These are phyloP conservation scores for Saposhnikovia divaricata DNA, from an alignment of 129 eudicot genomes.

Conservation along the genomic window DNA sequence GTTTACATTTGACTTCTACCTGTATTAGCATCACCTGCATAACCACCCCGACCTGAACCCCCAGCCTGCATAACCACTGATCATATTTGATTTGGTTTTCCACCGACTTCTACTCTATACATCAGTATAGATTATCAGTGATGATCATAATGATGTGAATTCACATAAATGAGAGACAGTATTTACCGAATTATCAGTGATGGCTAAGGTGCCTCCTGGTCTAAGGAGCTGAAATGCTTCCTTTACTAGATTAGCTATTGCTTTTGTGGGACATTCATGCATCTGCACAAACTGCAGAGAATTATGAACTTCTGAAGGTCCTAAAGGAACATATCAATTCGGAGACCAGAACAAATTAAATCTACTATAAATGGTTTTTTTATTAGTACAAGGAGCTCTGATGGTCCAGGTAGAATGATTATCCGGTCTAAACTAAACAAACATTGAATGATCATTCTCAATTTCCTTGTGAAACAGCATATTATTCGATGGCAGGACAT, in stretches of 20 bases:
- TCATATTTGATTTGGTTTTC: too few relatives aligned
- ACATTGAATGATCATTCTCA: background rate
- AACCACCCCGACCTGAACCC: too few relatives aligned
- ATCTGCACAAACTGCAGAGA: conserved; percentile 31
- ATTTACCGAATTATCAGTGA: conserved; percentile 86
- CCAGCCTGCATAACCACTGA: too few relatives aligned
- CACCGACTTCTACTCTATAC: too few relatives aligned
- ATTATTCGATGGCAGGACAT: conserved; percentile 7
- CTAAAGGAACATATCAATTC: background rate
- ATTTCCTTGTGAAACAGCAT: background rate
- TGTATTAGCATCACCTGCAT: too few relatives aligned
- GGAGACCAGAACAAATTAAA: background rate
- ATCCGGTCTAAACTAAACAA: background rate
- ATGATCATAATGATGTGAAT: background rate
- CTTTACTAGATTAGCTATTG: conserved; percentile 60
- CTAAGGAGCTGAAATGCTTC: conserved; percentile 90
- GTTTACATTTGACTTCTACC: too few relatives aligned
- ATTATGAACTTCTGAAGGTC: background rate
- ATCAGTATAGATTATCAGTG: too few relatives aligned
- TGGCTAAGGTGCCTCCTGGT: conserved; percentile 91
- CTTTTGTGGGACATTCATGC: conserved; percentile 90
- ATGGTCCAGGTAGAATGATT: background rate
- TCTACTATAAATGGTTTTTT: background rate
- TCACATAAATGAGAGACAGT: conserved; percentile 1
- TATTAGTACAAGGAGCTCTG: background rate